Base-by-base conservation (phyloP, 1,284 basidiomycete genomes). In the Bjerkandera adusta region DNA sequence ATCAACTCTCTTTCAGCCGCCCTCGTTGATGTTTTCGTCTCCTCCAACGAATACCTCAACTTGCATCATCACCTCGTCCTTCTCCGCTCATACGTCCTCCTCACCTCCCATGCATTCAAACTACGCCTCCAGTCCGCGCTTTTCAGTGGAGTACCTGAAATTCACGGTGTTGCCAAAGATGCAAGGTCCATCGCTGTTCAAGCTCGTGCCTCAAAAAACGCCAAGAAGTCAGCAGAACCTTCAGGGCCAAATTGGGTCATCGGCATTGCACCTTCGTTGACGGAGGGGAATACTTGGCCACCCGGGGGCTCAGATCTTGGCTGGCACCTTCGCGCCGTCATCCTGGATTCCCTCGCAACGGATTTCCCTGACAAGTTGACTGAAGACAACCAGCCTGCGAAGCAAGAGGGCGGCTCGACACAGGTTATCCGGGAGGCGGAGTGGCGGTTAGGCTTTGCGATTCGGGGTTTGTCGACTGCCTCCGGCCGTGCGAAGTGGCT, bases 221-320 rank as follows among this genome's bases (percentile, higher is more conserved):
- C 6, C 7, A 16, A 48, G 44, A 3, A 21, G 13, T 36, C 26
- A n/a, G 11, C 20, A 18, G 30, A 21, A 15, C 25, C 47, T 5
- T 20, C 38, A 0, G 1, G 34, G 6, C 39, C 46, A 4, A 69
- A 70, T 18, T 85, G 84, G 81, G 79, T 83, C 0, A 76, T 92
- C 4, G 92, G 91, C 1, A 67, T 94, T 3, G 83, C 87, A 2
- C 70, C 82, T 0, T 77, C 80, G 3, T 65, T 94, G 27, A 78
- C 85, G 41, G 82, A 85, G 42, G 70, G 83, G 35, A 77, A 79
- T 39, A 77, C 73, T 4, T 95, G 91, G 91, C 91, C 92, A 0
- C 91, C 92, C 3, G 85, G 87, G 13, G 89, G 89, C 10, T 77
- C 84, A 1, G 89, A 92, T 57, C 69, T 95, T 32, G 85, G 88